Evolutionary conservation across 805 yeast genomes (phyloP), one percentile per base, ranked within the genome.

Genomic region (Kazachstania taianensis): DNA sequence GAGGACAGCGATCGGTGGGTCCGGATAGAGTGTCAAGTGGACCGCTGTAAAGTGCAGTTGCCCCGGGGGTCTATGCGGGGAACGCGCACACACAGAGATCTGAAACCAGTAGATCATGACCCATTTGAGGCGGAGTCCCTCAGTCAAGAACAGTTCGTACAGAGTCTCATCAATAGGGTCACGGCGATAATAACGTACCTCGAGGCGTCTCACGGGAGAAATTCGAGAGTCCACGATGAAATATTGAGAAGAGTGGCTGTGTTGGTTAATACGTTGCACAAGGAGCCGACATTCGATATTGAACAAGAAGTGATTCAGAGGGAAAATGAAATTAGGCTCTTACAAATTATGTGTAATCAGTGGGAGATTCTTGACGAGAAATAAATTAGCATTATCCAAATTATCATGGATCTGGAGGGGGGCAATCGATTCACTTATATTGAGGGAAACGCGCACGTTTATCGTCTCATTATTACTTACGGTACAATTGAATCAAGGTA

Each of bases 281-380:
- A 45, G 36, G 37, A 33, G 2, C 38, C 48, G 6, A 53, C 57
- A 7, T 22, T 22, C 4, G 59, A 53, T 32, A 53, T 55, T 10
- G 47, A 52, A 15, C 43, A 45, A 22, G 50, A 42, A 29, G 24
- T 55, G 4, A 28, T 44, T 37, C 44, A 46, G 24, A 48, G 43
- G 31, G 58, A 53, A 28, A 45, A 46, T 28, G 57, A 54, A 31
- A 43, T 55, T 3, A 35, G 41, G 33, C 28, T 44, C 5, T 38
- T 55, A 22, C 41, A 43, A 15, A 46, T 49, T 20, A 43, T 45
- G 13, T 52, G 55, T 22, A 44, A 49, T 31, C 59, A 52, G 39
- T 52, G 59, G 56, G 56, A 55, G 29, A 45, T 44, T 35, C 25
- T 35, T 5, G 30, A 33, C 23, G 40, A 33, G 31, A 20, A 14